Percentiles rank a stretch among this genome's conserved stretches.
Conservation (phyloP, 2,329 filamentous ascomycete species). For the Hypoxylon sp. region DNA sequence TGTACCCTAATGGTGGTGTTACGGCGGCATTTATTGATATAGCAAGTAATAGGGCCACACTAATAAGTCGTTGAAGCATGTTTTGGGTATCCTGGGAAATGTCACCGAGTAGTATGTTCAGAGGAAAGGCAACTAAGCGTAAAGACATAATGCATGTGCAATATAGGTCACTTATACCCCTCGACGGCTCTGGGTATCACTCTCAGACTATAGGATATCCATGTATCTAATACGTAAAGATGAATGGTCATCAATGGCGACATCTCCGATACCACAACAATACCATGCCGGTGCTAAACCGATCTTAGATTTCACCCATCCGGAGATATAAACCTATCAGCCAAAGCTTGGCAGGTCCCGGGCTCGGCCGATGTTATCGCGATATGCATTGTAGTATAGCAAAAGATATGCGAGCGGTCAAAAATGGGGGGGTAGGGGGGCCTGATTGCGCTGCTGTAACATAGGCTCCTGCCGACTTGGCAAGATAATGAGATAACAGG, state of each 20-base stretch:
- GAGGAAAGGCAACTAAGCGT: neutral
- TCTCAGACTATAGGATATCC: neutral
- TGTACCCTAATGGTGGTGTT: conserved; percentile 27
- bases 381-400: conserved; percentile 1
- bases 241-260: conserved; percentile 9
- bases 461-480: conserved; percentile 24
- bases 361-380: conserved; percentile 2
- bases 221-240: neutral
- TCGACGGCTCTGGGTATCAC: neutral
- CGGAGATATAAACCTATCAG: neutral
- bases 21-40: conserved; percentile 1
- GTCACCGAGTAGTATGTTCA: neutral
- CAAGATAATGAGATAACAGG: conserved; percentile 15
- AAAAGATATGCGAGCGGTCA: conserved; percentile 1
- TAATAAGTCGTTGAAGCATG: conserved; percentile 12
- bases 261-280: conserved; percentile 2
- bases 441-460: conserved; percentile 16
- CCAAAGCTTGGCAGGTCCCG: neutral
- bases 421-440: conserved; percentile 11
- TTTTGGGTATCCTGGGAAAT: neutral
- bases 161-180: conserved; percentile 10
- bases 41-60: conserved; percentile 7
- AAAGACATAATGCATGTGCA: neutral
- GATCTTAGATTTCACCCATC: neutral
- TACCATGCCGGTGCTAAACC: neutral